Conservation (phyloP, 2,329 filamentous ascomycete genomes). For the Xylaria sp. region DNA sequence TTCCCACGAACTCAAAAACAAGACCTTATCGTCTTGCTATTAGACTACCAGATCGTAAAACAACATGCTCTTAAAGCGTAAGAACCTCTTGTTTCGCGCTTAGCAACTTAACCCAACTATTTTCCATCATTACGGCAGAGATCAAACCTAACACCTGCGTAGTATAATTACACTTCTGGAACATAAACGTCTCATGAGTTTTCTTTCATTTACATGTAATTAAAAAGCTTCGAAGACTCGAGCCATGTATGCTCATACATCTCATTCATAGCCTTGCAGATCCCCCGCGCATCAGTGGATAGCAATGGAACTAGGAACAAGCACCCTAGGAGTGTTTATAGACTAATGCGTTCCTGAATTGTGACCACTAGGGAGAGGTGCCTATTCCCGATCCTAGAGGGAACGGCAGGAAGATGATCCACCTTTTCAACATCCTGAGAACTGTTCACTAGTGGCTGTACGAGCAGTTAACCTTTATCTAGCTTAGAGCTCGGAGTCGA, state of each 20-base stretch:
- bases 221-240: background rate
- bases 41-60: background rate
- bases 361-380: background rate
- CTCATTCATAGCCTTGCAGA: conserved; percentile 19
- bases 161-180: background rate
- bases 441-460: background rate
- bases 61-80: background rate
- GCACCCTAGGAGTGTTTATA: background rate
- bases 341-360: background rate
- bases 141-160: background rate
- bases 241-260: conserved; percentile 9
- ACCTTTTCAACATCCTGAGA: background rate
- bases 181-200: no score
- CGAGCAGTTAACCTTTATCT: background rate
- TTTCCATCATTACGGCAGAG: background rate
- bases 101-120: background rate
- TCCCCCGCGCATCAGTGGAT: background rate
- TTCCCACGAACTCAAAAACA: background rate
- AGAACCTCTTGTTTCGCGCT: background rate
- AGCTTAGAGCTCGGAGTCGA: background rate
- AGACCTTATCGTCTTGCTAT: no score
- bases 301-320: background rate
- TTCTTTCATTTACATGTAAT: background rate
- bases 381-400: background rate
- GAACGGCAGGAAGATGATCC: background rate